Evolutionary conservation across 306 rosid species (phyloP).

Genomic region (Castanea crenata): DNA sequence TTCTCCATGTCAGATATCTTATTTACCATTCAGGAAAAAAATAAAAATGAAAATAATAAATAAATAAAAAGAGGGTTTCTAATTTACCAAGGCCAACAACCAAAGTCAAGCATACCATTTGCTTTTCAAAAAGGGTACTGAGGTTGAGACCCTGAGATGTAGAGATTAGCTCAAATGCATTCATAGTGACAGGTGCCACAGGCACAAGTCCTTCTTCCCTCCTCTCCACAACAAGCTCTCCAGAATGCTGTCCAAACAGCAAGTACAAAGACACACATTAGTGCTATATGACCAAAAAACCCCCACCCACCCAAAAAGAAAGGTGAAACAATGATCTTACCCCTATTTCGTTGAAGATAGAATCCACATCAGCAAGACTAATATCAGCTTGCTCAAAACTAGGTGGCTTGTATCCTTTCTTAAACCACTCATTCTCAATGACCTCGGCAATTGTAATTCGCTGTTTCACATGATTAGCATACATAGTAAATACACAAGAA

Average conservation of each 20-base stretch:
- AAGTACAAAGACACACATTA: slow-evolving; percentile 22
- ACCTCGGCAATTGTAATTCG: slow-evolving; percentile 77
- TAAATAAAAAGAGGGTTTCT: too few relatives aligned
- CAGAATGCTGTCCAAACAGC: slow-evolving; percentile 47
- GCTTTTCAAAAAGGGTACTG: slow-evolving; percentile 78
- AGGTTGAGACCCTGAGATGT: slow-evolving; percentile 95
- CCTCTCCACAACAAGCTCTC: slow-evolving; percentile 74
- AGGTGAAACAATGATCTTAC: slow-evolving; percentile 37
- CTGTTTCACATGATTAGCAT: slow-evolving; percentile 47
- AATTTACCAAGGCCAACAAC: background rate
- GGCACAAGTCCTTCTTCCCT: slow-evolving; percentile 47
- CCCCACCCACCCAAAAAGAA: background rate
- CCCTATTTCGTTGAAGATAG: slow-evolving; percentile 59
- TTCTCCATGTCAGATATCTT: background rate
- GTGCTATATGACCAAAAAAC: slow-evolving; percentile 7
- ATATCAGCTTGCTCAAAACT: slow-evolving; percentile 70
- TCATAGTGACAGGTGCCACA: slow-evolving; percentile 73
- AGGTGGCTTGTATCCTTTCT: slow-evolving; percentile 88
- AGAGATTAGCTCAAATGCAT: slow-evolving; percentile 96
- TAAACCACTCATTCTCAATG: slow-evolving; percentile 94
- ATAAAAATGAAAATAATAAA: too few relatives aligned
- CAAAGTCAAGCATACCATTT: slow-evolving; percentile 61
- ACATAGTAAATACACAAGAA: background rate
- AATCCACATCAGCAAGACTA: slow-evolving; percentile 69
- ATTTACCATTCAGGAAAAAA: too few relatives aligned